Evolutionary conservation across 140 eudicot species (phyloP), one percentile per base, ranked within the genome.

Genomic region (Cichorium intybus): DNA sequence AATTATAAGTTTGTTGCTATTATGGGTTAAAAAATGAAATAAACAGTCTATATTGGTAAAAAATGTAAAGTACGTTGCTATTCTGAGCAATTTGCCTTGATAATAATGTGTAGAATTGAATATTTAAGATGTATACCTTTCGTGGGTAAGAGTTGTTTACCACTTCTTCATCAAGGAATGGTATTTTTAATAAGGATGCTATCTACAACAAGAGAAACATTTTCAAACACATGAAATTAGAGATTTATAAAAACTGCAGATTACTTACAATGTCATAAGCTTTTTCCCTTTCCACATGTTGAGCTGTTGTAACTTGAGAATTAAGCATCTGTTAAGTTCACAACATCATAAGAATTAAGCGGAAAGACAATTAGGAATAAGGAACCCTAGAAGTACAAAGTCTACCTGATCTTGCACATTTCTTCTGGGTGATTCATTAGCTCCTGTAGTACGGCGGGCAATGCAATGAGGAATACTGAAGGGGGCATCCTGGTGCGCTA

Each of bases 231-330:
- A 49, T 46, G 47, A 26, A 60, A 12, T 52, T 33, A 34, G 29
- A 46, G 26, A 17, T 43, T 43, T 43, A 18, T 41, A 26, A 55
- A 7, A 62, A 70, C 31, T 51, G 15, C 1, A 66, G 46, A 55
- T 51, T 22, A 70, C 95, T 86, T 70, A 94, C 99, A 69, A 54
- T 48, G 74, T 94, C 99, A 79, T 94, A 94, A 5, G 99, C 99
- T 79, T 75, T 89, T 80, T 94, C 99, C 16, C 99, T 89, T 60
- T 94, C 97, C 80, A 77, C 76, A 69, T 94, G 99, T 72, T 94
- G 99, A 56, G 92, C 82, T 7, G 97, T 94, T 45, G 99, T 94
- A 64, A 94, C 90, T 85, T 85, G 97, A 46, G 95, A 94, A 82
- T 94, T 94, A 45, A 94, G 95, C 83, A 71, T 63, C 99, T 94